These are phyloP conservation scores for Diplodia sapinea DNA, from an alignment of 2,329 filamentous ascomycete genomes.

Conservation along the genomic window DNA sequence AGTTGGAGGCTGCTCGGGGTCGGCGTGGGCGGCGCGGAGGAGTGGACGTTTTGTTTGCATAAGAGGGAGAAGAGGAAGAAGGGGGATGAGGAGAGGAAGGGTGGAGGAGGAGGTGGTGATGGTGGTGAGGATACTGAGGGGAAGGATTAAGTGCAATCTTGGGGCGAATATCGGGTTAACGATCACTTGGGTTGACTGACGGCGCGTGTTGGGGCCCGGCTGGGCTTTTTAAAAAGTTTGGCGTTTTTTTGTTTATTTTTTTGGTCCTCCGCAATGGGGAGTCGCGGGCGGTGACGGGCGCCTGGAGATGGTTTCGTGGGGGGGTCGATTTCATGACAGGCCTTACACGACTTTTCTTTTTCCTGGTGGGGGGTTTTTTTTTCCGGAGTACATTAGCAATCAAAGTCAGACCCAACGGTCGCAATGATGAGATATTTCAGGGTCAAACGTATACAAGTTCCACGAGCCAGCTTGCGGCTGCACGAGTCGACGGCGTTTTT, in stretches of 20 bases:
- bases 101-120: not conserved
- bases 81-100: not conserved
- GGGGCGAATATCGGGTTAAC: not conserved
- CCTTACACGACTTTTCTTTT: no score
- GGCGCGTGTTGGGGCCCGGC: not conserved
- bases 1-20: slow-evolving; percentile 27
- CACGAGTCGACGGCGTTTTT: not conserved
- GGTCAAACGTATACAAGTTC: no score
- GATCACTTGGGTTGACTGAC: no score
- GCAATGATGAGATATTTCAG: no score
- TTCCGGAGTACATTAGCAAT: no score
- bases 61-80: slow-evolving; percentile 4
- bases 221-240: not conserved
- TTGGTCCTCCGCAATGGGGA: no score
- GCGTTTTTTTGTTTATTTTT: no score
- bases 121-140: not conserved
- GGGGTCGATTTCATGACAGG: no score
- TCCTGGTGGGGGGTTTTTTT: no score
- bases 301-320: no score
- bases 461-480: not conserved
- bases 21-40: slow-evolving; percentile 23
- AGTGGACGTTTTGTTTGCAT: slow-evolving; percentile 21
- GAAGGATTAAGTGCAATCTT: not conserved
- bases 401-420: no score
- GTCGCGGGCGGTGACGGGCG: no score